Evolutionary conservation across 2,329 filamentous ascomycete species (phyloP).

Genomic region (Penicillium crustosum): DNA sequence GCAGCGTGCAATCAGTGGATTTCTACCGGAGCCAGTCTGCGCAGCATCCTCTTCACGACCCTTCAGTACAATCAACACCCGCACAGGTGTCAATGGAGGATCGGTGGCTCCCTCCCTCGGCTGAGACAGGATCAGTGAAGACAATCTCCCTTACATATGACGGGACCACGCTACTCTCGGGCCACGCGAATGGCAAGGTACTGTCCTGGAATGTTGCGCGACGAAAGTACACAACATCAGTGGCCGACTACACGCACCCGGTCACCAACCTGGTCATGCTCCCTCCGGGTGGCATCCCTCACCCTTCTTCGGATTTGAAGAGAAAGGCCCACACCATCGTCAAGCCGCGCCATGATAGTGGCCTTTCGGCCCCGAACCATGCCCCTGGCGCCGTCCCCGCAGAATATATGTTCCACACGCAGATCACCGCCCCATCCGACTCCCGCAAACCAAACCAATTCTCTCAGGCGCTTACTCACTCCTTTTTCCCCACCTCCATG

Average conservation of each 20-base stretch:
- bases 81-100: slow-evolving; percentile 44
- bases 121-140: slow-evolving; percentile 64
- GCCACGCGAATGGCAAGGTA: slow-evolving; percentile 77
- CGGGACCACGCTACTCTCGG: slow-evolving; percentile 74
- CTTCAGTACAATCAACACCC: slow-evolving; percentile 40
- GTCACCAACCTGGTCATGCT: slow-evolving; percentile 80
- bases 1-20: slow-evolving; percentile 76
- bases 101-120: slow-evolving; percentile 54
- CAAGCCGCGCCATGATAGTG: slow-evolving; percentile 64
- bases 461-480: slow-evolving; percentile 39
- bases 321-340: slow-evolving; percentile 63
- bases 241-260: slow-evolving; percentile 73
- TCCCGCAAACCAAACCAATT: slow-evolving; percentile 29
- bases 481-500: slow-evolving; percentile 40
- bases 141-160: slow-evolving; percentile 78
- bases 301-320: slow-evolving; percentile 37
- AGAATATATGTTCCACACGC: slow-evolving; percentile 45
- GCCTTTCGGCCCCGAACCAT: slow-evolving; percentile 38
- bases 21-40: slow-evolving; percentile 59
- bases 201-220: slow-evolving; percentile 77
- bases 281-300: slow-evolving; percentile 55
- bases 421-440: slow-evolving; percentile 31
- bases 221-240: slow-evolving; percentile 64
- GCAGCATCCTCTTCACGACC: slow-evolving; percentile 39
- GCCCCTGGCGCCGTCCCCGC: slow-evolving; percentile 41